Base-by-base conservation (phyloP, 2,329 filamentous ascomycete genomes). In the Botrytis squamosa region DNA sequence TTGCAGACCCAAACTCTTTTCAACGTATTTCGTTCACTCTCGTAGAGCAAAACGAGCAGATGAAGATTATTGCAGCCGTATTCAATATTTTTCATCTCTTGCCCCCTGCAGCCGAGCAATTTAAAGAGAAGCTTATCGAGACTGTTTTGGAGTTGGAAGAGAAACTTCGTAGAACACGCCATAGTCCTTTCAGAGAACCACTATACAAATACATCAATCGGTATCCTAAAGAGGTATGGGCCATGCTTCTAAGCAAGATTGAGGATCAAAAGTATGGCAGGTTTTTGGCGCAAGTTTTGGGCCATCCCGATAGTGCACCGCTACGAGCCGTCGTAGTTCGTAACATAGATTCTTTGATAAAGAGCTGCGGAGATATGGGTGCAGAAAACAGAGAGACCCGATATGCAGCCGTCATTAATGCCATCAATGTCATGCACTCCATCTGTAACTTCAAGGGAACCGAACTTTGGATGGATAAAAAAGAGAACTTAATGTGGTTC, bases 51-150 rank as follows among this genome's bases (percentile, higher is more conserved):
- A 93, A 96, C 78, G 88, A 89, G 22, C 91, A 93, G 78, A 97
- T 99, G 92, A 97, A 96, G 84, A 92, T 98, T 65, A 94, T 98
- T 55, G 93, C 94, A 4, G 93, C 95, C 0, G 97, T 98, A 71
- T 92, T 99, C 82, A 96, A 97, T 80, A 95, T 99, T 73, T 99
- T 99, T 82, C 95, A 98, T 81, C 87, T 99, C n/a, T 86, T 99
- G 7, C 96, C 97, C 0, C 88, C 93, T 0, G 94, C 94, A 16
- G 97, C 97, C 2, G 93, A 95, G 75, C 90, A 91, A 25, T 99
- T 99, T 82, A 94, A 98, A 82, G 93, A 95, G 75, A 90, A 93
- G 44, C 88, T 99, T 62, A 93, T 98, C 67, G 92, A 97, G 77
- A 93, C 92, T 70, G 93, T 97, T n/a, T 86, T 99, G 73, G 92